Evolutionary conservation across 345 rosid species (phyloP).

Genomic region (Anastatica hierochuntica): DNA sequence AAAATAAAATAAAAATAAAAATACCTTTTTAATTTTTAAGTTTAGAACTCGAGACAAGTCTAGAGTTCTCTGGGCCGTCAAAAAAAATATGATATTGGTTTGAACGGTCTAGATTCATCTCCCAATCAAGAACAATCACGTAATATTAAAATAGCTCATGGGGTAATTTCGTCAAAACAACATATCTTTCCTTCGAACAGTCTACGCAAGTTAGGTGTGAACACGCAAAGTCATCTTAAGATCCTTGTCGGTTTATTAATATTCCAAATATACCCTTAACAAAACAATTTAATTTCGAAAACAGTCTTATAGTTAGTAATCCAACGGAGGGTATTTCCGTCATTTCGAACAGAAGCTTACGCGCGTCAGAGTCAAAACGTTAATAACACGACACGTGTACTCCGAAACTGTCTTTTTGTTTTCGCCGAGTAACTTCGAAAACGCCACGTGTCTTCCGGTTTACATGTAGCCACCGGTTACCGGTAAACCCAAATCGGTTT

Average conservation of each 20-base stretch:
- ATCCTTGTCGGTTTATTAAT: not conserved
- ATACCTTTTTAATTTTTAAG: not conserved
- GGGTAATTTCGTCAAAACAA: constrained; percentile 8
- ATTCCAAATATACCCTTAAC: constrained; percentile 14
- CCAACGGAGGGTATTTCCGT: constrained; percentile 19
- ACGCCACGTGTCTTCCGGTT: constrained; percentile 25
- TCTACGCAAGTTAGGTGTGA: constrained; percentile 22
- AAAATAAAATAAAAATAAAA: no score
- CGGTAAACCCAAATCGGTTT: constrained; percentile 5
- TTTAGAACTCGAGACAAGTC: not conserved
- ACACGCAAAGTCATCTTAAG: not conserved
- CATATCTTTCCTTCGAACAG: not conserved
- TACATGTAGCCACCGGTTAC: constrained; percentile 30
- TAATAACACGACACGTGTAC: constrained; percentile 27
- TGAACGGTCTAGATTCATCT: constrained; percentile 16
- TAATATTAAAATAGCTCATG: not conserved
- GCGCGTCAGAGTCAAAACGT: constrained; percentile 26
- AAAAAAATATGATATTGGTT: not conserved
- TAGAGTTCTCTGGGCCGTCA: constrained; percentile 23
- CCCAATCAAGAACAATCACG: not conserved
- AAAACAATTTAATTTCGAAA: not conserved
- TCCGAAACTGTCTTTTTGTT: not conserved
- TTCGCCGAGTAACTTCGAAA: constrained; percentile 1
- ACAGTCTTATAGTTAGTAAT: not conserved
- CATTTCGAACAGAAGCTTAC: not conserved